Conservation (phyloP, 441 rosid genomes). For the Pelargonium fulgidum region DNA sequence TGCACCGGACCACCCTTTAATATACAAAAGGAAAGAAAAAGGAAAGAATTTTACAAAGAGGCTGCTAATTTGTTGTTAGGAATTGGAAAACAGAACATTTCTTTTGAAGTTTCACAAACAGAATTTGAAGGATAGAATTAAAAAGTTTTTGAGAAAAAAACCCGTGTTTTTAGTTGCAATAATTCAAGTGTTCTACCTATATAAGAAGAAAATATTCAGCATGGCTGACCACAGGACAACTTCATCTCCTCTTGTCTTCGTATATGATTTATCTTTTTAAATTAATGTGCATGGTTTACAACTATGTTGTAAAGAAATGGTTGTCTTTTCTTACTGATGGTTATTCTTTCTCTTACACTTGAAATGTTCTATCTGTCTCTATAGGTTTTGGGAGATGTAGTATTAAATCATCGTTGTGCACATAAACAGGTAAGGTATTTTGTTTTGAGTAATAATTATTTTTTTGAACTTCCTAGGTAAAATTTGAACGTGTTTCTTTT, state of each 20-base stretch:
- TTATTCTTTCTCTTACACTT: background rate
- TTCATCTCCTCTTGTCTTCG: background rate
- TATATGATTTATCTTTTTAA: background rate
- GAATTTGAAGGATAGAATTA: background rate
- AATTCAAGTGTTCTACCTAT: too few relatives aligned
- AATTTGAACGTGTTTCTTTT: background rate
- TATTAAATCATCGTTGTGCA: constrained; percentile 48
- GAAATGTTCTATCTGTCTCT: constrained; percentile 13
- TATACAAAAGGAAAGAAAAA: too few relatives aligned
- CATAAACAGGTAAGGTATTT: constrained; percentile 38
- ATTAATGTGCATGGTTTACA: background rate
- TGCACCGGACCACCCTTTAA: too few relatives aligned
- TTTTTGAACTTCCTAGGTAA: background rate
- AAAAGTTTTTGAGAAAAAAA: too few relatives aligned
- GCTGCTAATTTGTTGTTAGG: background rate
- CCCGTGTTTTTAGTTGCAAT: background rate
- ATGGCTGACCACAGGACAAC: background rate
- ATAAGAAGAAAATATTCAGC: background rate
- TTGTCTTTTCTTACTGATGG: background rate
- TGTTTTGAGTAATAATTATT: background rate
- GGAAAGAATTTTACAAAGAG: background rate
- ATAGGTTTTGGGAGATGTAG: constrained; percentile 49
- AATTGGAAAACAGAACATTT: background rate
- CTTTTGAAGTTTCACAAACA: background rate
- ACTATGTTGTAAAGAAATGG: background rate